Base-by-base conservation (phyloP, 257 asterid genomes). In the Solanum chmielewskii region DNA sequence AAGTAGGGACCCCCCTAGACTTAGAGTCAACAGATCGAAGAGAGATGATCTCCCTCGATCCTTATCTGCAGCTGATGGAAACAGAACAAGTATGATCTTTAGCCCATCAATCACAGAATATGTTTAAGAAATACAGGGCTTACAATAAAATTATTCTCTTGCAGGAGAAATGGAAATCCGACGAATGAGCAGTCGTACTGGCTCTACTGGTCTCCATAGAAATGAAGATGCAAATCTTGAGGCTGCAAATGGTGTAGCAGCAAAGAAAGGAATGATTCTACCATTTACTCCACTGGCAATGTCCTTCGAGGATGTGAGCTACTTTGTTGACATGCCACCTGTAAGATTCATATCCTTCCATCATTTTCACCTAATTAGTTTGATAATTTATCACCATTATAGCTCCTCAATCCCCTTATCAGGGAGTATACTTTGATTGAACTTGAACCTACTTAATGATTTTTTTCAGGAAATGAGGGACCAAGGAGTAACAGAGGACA, bases 91-190 rank as follows among this genome's bases (percentile, higher is more conserved):
- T 94, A 95, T 83, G 60, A 78, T 83, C 44, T 60, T 59, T 52
- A 59, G 60, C 62, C 12, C 76, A 49, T 68, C 39, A 83, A 29
- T 29, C 31, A 52, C 21, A 44, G n/a, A 77, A 74, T 77, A n/a
- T 33, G 47, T 45, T 11, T n/a, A 12, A 47, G 21, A n/a, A 62
- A 52, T 18, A 52, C 15, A n/a, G 42, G 37, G 64, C 89, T 89
- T 9, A 85, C 74, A 9, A 14, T 83, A 39, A 37, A 37, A 37
- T 66, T 14, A 69, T 44, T 84, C 66, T 85, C 81, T 78, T 80
- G 20, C 74, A 96, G 99, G 91, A 93, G 99, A 94, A 91, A 91
- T 92, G 91, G 86, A 89, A n/a, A 88, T 91, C 69, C 95, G 87
- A 62, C 93, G 94, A 23, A 90, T 93, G 95, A 94, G 94, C 85